Evolutionary conservation across 352 stramenopile genomes (phyloP).

Genomic region (Pythium guiyangense): DNA sequence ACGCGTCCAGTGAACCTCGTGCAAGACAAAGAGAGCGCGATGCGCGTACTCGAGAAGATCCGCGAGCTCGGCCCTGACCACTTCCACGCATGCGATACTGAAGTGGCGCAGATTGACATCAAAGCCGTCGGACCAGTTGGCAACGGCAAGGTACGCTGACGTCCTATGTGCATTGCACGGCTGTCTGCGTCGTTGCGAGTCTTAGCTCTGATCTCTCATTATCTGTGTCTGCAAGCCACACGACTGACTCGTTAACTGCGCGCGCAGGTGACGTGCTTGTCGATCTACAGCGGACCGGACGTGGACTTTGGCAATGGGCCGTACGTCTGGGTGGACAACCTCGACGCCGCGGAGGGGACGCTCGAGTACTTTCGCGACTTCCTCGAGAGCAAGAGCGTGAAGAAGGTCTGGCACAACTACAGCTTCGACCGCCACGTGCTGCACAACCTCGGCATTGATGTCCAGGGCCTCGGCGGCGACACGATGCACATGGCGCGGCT

Average conservation of each 20-base stretch:
- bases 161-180: not conserved
- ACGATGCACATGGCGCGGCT: conserved; percentile 99
- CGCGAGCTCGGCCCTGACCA: conserved; percentile 50
- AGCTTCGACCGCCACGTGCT: conserved; percentile 99
- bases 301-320: conserved; percentile 96
- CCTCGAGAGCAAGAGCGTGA: conserved; percentile 86
- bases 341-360: conserved; percentile 89
- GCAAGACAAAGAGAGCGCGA: conserved; percentile 60
- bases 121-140: conserved; percentile 92
- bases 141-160: conserved; percentile 80
- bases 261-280: conserved; percentile 93
- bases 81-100: conserved; percentile 96
- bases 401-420: conserved; percentile 99
- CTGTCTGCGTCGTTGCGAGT: too few relatives aligned
- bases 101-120: conserved; percentile 97
- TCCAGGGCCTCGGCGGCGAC: conserved; percentile 91
- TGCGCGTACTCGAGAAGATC: conserved; percentile 61
- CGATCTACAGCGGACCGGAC: conserved; percentile 94
- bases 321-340: conserved; percentile 89
- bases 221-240: too few relatives aligned
- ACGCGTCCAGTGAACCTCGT: conserved; percentile 70
- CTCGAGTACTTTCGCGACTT: conserved; percentile 82
- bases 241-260: not conserved
- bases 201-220: too few relatives aligned
- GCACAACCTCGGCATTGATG: conserved; percentile 95